Evolutionary conservation across 306 rosid species (phyloP), one percentile per base, ranked within the genome.

Genomic region (Boehmeria nivea): DNA sequence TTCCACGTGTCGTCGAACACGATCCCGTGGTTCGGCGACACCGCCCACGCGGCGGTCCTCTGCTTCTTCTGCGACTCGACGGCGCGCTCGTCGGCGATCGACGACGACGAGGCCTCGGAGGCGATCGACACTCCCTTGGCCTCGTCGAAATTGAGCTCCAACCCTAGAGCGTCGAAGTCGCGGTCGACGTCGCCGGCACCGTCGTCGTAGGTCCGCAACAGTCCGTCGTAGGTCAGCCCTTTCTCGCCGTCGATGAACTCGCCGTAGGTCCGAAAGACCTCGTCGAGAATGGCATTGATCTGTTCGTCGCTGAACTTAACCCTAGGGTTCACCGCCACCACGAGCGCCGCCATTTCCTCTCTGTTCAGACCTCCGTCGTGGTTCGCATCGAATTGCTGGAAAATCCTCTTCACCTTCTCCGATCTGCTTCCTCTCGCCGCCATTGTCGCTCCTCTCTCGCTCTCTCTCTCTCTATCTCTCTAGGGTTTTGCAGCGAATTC

Each of bases 181-280:
- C 99, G 82, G 67, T 93, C 99, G 2, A 87, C 99, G 24, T 93
- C 99, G 0, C 99, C 99, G 7, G 99, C 99, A 0, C 99, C 99
- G 24, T 93, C 99, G 49, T 93, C 99, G 60, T 93, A 93, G 10
- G 99, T 93, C 6, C 99, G 80, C 47, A 93, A 68, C 14, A 93
- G 77, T 2, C 99, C 99, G 62, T 87, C 99, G 15, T 80, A 93
- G 37, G 94, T 93, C 6, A 93, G 78, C 6, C 99, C 99, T 58
- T 80, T 85, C 9, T 87, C 96, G 23, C 86, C 89, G 51, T 81
- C 93, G 27, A 85, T 93, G 73, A 93, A 93, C 34, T 93, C 94
- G 26, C 81, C 77, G 55, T 93, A 93, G 37, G 99, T 87, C 10
- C 89, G 76, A 44, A 93, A 93, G 26, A 93, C 99, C 70, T 93